Conservation (phyloP, 441 rosid species). For the Syzygium malaccense region DNA sequence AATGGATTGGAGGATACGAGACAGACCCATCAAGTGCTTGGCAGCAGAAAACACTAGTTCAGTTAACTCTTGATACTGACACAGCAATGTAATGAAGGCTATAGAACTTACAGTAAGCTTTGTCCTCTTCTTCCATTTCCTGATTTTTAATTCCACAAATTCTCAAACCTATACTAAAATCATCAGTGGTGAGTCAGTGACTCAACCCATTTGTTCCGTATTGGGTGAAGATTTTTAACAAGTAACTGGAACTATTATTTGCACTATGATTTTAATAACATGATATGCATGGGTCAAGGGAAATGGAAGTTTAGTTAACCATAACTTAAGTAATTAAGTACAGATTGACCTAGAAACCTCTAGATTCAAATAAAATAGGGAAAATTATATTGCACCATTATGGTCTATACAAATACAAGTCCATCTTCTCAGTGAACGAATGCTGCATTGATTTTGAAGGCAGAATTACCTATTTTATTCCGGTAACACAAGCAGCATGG, state of each 20-base stretch:
- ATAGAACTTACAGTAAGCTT: neutral
- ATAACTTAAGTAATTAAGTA: neutral
- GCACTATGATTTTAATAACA: neutral
- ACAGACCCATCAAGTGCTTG: neutral
- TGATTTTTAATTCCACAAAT: neutral
- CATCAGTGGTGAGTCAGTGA: neutral
- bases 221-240: neutral
- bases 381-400: neutral
- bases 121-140: neutral
- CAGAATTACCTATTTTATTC: neutral
- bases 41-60: neutral
- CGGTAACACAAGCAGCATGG: neutral
- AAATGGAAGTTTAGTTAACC: neutral
- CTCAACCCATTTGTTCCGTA: neutral
- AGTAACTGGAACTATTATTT: neutral
- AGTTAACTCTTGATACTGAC: neutral
- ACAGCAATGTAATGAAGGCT: neutral
- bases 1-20: neutral
- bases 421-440: neutral
- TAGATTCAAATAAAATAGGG: neutral
- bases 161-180: neutral
- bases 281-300: neutral
- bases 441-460: neutral
- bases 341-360: neutral
- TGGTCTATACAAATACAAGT: neutral